phyloP scores from a whole-genome alignment of 305 asterid species.

The Salvia sclarea region DNA sequence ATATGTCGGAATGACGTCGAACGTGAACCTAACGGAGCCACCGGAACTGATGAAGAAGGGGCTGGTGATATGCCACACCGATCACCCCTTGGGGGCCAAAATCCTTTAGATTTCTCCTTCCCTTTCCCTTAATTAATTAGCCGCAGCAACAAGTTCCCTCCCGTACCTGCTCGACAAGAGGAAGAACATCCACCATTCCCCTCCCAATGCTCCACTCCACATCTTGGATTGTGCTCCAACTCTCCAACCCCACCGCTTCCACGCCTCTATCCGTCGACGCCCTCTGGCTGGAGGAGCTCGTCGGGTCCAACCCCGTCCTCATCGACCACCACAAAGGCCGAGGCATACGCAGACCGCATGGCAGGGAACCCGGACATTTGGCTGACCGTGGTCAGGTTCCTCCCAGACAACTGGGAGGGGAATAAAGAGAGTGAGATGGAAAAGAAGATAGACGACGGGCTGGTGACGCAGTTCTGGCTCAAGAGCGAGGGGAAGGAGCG shows the following conservation, averaged over 20 bases:
- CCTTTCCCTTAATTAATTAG: too few relatives aligned
- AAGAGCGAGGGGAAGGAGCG: constrained; percentile 53
- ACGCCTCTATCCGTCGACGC: constrained; percentile 54
- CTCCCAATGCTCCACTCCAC: constrained; percentile 52
- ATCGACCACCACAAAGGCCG: constrained; percentile 65
- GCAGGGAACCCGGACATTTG: constrained; percentile 39
- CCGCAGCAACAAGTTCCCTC: constrained; percentile 50
- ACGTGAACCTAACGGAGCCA: constrained; percentile 6
- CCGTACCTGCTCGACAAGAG: constrained; percentile 79
- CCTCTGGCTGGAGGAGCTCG: constrained; percentile 58
- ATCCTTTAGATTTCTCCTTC: constrained; percentile 33
- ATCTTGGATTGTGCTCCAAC: constrained; percentile 61
- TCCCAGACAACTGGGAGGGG: constrained; percentile 46
- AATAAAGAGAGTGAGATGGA: constrained; percentile 46
- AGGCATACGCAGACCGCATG: constrained; percentile 66
- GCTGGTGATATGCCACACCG: constrained; percentile 1
- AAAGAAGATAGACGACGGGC: constrained; percentile 72
- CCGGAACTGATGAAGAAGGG: constrained; percentile 27
- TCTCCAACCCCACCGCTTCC: constrained; percentile 49
- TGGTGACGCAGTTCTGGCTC: constrained; percentile 82
- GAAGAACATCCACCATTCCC: constrained; percentile 67
- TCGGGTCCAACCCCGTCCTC: constrained; percentile 58
- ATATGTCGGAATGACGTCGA: not conserved
- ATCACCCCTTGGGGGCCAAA: constrained; percentile 30
- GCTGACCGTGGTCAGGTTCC: constrained; percentile 60